These are phyloP conservation scores for Imleria badia DNA, from an alignment of 768 basidiomycete species.

Conservation along the genomic window DNA sequence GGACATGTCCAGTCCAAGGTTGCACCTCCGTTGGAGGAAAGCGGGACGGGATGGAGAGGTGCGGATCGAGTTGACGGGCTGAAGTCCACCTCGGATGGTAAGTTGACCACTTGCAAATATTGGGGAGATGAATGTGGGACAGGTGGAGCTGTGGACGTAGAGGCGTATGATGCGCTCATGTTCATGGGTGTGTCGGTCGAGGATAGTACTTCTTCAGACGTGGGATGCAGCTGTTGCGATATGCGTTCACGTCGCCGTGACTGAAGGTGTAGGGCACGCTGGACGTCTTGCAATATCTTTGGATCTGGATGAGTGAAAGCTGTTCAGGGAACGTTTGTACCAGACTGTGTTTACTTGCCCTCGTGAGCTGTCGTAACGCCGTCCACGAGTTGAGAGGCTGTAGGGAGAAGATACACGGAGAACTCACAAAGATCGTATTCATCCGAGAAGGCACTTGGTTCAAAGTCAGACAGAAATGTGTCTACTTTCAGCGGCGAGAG, in stretches of 20 bases:
- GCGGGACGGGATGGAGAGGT: conserved; percentile 62
- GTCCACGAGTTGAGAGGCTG: conserved; percentile 12
- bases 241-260: conserved; percentile 69
- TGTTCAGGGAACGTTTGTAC: conserved; percentile 10
- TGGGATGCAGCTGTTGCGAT: conserved; percentile 23
- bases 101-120: conserved; percentile 17
- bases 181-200: conserved; percentile 28
- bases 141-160: conserved; percentile 28
- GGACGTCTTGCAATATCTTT: conserved; percentile 77
- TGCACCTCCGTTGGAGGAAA: conserved; percentile 64
- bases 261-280: conserved; percentile 70
- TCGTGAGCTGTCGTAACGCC: conserved; percentile 56
- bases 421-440: conserved; percentile 77
- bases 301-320: conserved; percentile 51
- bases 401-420: not conserved
- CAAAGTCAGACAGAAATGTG: conserved; percentile 34
- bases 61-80: conserved; percentile 57
- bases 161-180: conserved; percentile 29
- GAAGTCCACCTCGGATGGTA: conserved; percentile 59
- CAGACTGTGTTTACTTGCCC: conserved; percentile 45
- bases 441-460: conserved; percentile 56
- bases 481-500: conserved; percentile 28
- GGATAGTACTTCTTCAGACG: conserved; percentile 21
- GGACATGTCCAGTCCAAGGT: conserved; percentile 76
- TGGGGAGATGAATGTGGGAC: conserved; percentile 20